Evolutionary conservation across 345 rosid species (phyloP).

Genomic region (Leavenworthia alabamica): DNA sequence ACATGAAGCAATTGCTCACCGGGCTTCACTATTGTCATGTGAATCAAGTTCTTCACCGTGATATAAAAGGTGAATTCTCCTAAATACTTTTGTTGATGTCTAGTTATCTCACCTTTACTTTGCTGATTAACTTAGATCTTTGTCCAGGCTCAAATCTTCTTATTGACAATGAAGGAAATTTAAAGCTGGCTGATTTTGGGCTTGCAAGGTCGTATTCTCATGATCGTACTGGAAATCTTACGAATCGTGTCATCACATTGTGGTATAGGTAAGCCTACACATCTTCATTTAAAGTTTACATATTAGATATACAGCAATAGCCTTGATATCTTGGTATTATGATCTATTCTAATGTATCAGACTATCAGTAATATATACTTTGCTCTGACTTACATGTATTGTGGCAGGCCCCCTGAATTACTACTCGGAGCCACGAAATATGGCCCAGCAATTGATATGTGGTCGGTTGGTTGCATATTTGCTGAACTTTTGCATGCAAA

Average conservation of each 20-base stretch:
- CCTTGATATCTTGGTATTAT: background rate
- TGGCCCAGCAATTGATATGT: slow-evolving; percentile 95
- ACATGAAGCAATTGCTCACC: slow-evolving; percentile 84
- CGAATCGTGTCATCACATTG: slow-evolving; percentile 85
- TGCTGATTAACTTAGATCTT: background rate
- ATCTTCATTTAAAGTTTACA: background rate
- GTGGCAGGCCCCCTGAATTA: slow-evolving; percentile 84
- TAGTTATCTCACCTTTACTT: background rate
- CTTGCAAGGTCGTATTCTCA: slow-evolving; percentile 77
- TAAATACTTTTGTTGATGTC: background rate
- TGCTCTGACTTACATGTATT: slow-evolving; percentile 15
- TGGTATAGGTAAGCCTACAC: slow-evolving; percentile 71
- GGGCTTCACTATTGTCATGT: slow-evolving; percentile 91
- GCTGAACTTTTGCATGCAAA: slow-evolving; percentile 88
- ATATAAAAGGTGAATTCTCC: slow-evolving; percentile 64
- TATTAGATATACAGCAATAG: background rate
- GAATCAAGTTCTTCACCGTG: slow-evolving; percentile 90
- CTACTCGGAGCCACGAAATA: slow-evolving; percentile 89
- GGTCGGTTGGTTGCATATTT: slow-evolving; percentile 95
- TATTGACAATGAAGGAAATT: slow-evolving; percentile 83
- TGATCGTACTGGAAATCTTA: slow-evolving; percentile 69
- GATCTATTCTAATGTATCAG: background rate
- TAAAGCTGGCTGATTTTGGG: slow-evolving; percentile 96
- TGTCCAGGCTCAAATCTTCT: slow-evolving; percentile 90
- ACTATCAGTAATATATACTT: background rate